Conservation (phyloP, 176 grass and related monocot species). For the Hordeum vulgare region MorexV3_pseudomolecules_assembly NC_058520.1:458948466-458948965, state of each 20-base stretch:
- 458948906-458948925: background rate
- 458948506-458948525: background rate
- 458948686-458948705: constrained; percentile 70
- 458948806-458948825: background rate
- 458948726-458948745: background rate
- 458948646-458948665: constrained; percentile 71
- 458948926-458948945: background rate
- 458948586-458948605: constrained; percentile 95
- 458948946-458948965: constrained; percentile 42
- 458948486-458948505: constrained; percentile 99
- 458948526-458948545: background rate
- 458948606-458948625: constrained; percentile 76
- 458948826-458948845: background rate
- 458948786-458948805: background rate
- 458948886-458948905: background rate
- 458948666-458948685: constrained; percentile 77
- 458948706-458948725: background rate
- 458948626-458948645: constrained; percentile 94
- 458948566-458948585: constrained; percentile 6
- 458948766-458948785: background rate
- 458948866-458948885: background rate
- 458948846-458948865: background rate
- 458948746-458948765: background rate
- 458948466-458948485: constrained; percentile 83
- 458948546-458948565: constrained; percentile 5